phyloP scores from a whole-genome alignment of 2,329 filamentous ascomycete genomes.

The Epichloe aotearoae region DNA sequence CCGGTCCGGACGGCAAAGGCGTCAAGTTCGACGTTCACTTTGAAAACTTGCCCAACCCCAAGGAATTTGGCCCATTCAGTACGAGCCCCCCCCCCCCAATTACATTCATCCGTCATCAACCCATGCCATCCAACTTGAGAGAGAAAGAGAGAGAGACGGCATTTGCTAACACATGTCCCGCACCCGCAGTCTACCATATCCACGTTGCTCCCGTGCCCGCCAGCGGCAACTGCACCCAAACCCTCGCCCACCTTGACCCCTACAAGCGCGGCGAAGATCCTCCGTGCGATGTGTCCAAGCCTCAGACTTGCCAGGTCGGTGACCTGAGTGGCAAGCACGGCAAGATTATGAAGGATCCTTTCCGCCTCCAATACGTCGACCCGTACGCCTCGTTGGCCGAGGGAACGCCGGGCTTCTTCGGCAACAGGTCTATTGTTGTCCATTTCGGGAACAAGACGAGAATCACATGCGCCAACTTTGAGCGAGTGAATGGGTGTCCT shows the following conservation, averaged over 20 bases:
- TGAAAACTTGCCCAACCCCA: slow-evolving; percentile 45
- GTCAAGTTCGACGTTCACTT: slow-evolving; percentile 42
- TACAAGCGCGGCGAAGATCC: slow-evolving; percentile 49
- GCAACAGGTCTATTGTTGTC: slow-evolving; percentile 50
- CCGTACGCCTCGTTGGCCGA: slow-evolving; percentile 40
- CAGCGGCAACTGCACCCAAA: slow-evolving; percentile 58
- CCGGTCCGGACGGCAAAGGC: slow-evolving; percentile 36
- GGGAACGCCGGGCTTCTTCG: slow-evolving; percentile 44
- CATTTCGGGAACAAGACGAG: slow-evolving; percentile 52
- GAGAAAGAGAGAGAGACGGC: not conserved
- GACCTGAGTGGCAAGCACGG: slow-evolving; percentile 67
- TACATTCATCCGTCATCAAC: no score
- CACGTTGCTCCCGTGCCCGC: slow-evolving; percentile 50
- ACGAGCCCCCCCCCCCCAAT: slow-evolving; percentile 16
- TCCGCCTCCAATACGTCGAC: slow-evolving; percentile 39
- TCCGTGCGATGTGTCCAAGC: slow-evolving; percentile 42
- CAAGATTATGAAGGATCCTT: slow-evolving; percentile 38
- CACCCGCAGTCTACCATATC: slow-evolving; percentile 52
- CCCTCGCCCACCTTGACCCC: slow-evolving; percentile 59
- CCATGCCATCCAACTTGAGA: no score
- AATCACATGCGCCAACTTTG: slow-evolving; percentile 52
- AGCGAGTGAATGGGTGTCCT: slow-evolving; percentile 8
- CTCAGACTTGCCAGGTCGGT: slow-evolving; percentile 60
- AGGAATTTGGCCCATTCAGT: slow-evolving; percentile 46
- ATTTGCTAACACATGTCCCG: not conserved